Conservation (phyloP, 805 yeast species). For the Yamadazyma sp. region DNA sequence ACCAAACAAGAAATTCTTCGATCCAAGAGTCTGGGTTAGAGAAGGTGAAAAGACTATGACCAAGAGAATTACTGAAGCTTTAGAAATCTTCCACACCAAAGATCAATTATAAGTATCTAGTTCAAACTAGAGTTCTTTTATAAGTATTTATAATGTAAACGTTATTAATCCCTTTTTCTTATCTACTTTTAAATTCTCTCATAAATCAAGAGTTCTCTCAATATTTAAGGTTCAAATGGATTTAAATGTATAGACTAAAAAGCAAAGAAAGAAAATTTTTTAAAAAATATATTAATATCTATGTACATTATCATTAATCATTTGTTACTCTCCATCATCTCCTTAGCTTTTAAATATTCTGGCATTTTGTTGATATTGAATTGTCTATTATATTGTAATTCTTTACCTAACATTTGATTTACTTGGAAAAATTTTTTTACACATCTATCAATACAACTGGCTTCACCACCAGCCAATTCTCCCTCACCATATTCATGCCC, state of each 20-base stretch:
- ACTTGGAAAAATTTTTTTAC: slow-evolving; percentile 78
- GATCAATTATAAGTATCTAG: slow-evolving; percentile 47
- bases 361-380: slow-evolving; percentile 28
- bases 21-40: slow-evolving; percentile 99
- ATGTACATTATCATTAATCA: no score
- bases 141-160: not conserved
- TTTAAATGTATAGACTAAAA: no score
- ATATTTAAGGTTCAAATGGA: no score
- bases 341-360: slow-evolving; percentile 32
- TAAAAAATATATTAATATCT: no score
- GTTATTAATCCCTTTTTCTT: no score
- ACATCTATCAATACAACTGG: slow-evolving; percentile 80
- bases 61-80: slow-evolving; percentile 78
- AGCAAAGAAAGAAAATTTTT: no score
- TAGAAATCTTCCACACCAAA: slow-evolving; percentile 81
- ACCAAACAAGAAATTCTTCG: slow-evolving; percentile 99
- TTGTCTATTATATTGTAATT: slow-evolving; percentile 31
- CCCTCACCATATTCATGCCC: slow-evolving; percentile 82
- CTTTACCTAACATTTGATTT: slow-evolving; percentile 59
- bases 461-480: slow-evolving; percentile 83
- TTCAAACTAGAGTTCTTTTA: no score
- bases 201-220: no score
- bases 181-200: no score
- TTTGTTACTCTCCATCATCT: not conserved
- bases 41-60: slow-evolving; percentile 99